Conservation (phyloP, 345 rosid species). For the Dipteronia sinensis region DNA sequence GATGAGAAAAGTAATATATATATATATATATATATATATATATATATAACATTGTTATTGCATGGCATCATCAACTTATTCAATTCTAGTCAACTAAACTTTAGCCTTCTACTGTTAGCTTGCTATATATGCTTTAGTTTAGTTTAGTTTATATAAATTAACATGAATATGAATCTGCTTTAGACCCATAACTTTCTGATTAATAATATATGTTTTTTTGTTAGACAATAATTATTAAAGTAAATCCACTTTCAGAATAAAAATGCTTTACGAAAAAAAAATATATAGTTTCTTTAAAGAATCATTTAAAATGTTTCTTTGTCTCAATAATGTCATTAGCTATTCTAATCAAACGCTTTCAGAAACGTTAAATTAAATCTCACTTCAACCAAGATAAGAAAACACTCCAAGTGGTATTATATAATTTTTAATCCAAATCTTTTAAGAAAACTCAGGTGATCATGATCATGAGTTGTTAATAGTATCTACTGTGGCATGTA, state of each 20-base stretch:
- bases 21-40: too few species aligned
- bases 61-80: conserved; percentile 22
- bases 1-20: too few species aligned
- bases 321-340: not conserved
- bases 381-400: too few species aligned
- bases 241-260: not conserved
- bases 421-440: too few species aligned
- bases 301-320: not conserved
- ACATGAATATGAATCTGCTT: not conserved
- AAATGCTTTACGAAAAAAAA: not conserved
- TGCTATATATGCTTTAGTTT: not conserved
- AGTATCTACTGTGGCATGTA: conserved; percentile 17
- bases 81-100: conserved; percentile 25
- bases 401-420: not conserved
- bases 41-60: conserved; percentile 12
- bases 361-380: too few species aligned
- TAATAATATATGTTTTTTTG: not conserved
- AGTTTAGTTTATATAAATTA: too few species aligned
- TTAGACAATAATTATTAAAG: not conserved
- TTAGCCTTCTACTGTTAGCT: conserved; percentile 21
- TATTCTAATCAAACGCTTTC: too few species aligned
- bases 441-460: not conserved
- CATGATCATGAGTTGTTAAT: not conserved
- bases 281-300: not conserved
- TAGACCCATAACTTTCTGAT: not conserved